Percentiles rank a stretch among this genome's conserved stretches.
Conservation (phyloP, 2,329 filamentous ascomycete genomes). For the Verticillium nonalfalfae region DNA sequence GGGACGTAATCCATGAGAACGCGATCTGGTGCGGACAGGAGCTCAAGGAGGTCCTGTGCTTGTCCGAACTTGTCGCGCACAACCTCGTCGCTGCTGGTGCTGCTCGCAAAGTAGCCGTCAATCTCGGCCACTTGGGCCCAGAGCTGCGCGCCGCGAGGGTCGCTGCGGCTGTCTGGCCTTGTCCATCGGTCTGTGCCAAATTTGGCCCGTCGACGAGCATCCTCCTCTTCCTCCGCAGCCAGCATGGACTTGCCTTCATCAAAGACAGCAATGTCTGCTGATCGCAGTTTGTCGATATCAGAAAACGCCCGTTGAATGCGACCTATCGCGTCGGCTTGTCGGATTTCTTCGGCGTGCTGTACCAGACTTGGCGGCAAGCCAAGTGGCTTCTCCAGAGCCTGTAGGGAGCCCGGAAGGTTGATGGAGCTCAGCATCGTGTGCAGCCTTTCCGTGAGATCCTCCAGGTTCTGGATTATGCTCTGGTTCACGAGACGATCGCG, state of each 20-base stretch:
- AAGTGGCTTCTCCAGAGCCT: conserved; percentile 90
- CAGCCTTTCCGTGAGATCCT: conserved; percentile 71
- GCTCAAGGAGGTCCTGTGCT: conserved; percentile 65
- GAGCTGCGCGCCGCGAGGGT: conserved; percentile 60
- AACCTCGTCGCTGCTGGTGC: conserved; percentile 46
- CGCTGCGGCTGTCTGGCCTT: conserved; percentile 61
- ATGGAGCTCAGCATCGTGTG: conserved; percentile 75
- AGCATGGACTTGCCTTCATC: conserved; percentile 77
- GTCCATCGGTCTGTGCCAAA: conserved; percentile 86
- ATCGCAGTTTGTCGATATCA: conserved; percentile 85
- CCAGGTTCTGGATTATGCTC: conserved; percentile 77
- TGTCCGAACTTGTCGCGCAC: conserved; percentile 75
- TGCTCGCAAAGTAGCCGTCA: conserved; percentile 73
- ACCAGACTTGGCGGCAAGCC: conserved; percentile 79
- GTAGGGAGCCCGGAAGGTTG: conserved; percentile 85
- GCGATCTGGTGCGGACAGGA: conserved; percentile 74
- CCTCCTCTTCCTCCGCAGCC: conserved; percentile 75
- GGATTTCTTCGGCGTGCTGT: conserved; percentile 88
- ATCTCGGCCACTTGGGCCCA: conserved; percentile 74
- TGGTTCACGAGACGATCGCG: conserved; percentile 87
- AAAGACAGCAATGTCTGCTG: conserved; percentile 70
- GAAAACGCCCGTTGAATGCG: conserved; percentile 73
- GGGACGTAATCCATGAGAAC: conserved; percentile 86
- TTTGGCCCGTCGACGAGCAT: conserved; percentile 65
- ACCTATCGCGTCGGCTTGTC: conserved; percentile 81